These are phyloP conservation scores for Pseudoneurospora amorphoporcata DNA, from an alignment of 495 filamentous ascomycete species.

Conservation along the genomic window DNA sequence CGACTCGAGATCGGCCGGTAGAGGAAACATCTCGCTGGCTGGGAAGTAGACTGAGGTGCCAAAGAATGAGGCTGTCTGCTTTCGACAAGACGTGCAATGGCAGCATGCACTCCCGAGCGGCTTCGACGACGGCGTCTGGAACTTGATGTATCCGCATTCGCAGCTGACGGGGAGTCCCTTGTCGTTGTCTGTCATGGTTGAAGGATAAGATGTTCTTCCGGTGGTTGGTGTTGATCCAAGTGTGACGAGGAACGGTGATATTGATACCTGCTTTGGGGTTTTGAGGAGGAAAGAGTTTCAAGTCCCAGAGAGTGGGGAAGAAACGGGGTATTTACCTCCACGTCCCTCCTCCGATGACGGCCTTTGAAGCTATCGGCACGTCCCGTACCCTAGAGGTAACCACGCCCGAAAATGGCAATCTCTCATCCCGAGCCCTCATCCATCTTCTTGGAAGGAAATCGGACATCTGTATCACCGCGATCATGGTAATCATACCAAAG, in stretches of 20 bases:
- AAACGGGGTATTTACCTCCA: not conserved
- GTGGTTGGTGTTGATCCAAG: not conserved
- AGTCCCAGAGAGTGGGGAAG: not conserved
- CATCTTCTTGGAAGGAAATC: too few species aligned
- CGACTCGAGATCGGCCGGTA: slow-evolving; percentile 19
- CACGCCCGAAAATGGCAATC: too few species aligned
- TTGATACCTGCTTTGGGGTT: not conserved
- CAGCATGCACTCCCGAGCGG: slow-evolving; percentile 40
- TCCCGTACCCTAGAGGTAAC: too few species aligned
- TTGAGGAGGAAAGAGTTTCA: not conserved
- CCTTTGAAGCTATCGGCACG: not conserved
- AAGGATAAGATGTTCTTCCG: not conserved
- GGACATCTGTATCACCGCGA: too few species aligned
- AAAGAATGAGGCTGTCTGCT: slow-evolving; percentile 46
- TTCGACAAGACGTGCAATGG: slow-evolving; percentile 47
- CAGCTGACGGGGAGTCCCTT: slow-evolving; percentile 28
- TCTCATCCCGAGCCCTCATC: too few species aligned
- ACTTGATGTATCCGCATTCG: slow-evolving; percentile 39
- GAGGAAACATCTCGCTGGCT: slow-evolving; percentile 33
- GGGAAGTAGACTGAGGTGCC: slow-evolving; percentile 39
- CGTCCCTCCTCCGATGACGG: not conserved
- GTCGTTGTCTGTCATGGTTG: not conserved
- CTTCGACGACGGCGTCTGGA: slow-evolving; percentile 30
- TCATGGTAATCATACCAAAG: too few species aligned
- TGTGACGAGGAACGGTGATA: not conserved